phyloP scores from a whole-genome alignment of 192 early-diverging fungal genomes.

The Coemansia sp. region DNA sequence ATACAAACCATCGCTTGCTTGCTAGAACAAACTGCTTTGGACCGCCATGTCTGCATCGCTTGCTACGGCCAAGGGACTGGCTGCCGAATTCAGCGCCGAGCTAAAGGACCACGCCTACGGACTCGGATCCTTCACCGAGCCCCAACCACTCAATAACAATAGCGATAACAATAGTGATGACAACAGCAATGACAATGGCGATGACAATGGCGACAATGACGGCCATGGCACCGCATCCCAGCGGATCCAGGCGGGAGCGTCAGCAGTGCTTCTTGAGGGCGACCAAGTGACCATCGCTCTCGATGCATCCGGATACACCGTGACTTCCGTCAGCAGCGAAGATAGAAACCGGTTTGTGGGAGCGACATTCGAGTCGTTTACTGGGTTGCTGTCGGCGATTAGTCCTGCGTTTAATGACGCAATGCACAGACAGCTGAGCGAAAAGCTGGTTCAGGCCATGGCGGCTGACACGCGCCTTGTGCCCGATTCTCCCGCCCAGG shows the following conservation, averaged over 20 bases:
- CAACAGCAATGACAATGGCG: no score
- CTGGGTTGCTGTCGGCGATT: slow-evolving; percentile 22
- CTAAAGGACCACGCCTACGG: slow-evolving; percentile 32
- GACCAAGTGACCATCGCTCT: slow-evolving; percentile 6
- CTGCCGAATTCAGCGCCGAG: slow-evolving; percentile 22
- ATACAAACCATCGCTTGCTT: no score
- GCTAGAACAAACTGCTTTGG: no score
- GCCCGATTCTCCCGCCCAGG: background rate
- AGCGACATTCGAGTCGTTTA: slow-evolving; percentile 25
- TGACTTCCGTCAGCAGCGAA: background rate
- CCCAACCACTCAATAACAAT: background rate
- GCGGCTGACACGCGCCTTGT: background rate
- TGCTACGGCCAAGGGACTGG: slow-evolving; percentile 12
- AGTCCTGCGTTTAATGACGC: slow-evolving; percentile 28
- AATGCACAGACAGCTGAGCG: slow-evolving; percentile 26
- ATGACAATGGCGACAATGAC: no score
- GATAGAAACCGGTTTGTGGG: background rate
- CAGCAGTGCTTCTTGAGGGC: slow-evolving; percentile 18
- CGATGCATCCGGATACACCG: slow-evolving; percentile 19
- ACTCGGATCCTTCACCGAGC: slow-evolving; percentile 9
- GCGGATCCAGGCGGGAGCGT: slow-evolving; percentile 5
- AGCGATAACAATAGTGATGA: no score
- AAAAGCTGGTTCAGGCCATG: slow-evolving; percentile 18
- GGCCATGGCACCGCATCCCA: background rate
- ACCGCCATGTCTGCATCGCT: background rate